Percentiles rank a stretch among this genome's conserved stretches.
phyloP scores from a whole-genome alignment of 1,284 basidiomycete genomes.

The Ustilago bromivora region DNA sequence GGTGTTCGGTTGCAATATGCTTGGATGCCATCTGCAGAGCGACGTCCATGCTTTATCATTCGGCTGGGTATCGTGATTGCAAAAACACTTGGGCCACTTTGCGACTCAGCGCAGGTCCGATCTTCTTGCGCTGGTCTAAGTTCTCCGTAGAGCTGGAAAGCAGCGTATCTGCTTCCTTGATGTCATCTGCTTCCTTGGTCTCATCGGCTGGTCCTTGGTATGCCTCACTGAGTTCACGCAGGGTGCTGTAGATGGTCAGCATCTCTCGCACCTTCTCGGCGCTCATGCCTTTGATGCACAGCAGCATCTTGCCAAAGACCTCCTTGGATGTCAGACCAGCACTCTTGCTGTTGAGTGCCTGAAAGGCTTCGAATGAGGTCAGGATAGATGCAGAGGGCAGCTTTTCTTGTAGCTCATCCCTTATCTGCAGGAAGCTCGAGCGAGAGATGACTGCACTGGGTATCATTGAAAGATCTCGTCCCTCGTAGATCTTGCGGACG shows the following conservation, averaged over 20 bases:
- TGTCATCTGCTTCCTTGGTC: slow-evolving; percentile 19
- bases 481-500: slow-evolving; percentile 70
- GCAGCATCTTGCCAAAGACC: slow-evolving; percentile 73
- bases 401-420: slow-evolving; percentile 68
- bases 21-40: not conserved
- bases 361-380: slow-evolving; percentile 72
- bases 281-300: slow-evolving; percentile 73
- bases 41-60: not conserved
- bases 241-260: slow-evolving; percentile 72
- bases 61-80: slow-evolving; percentile 24
- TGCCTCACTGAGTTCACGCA: slow-evolving; percentile 70
- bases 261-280: slow-evolving; percentile 73
- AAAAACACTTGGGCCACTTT: slow-evolving; percentile 46
- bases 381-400: slow-evolving; percentile 69
- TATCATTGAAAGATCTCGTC: slow-evolving; percentile 71
- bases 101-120: slow-evolving; percentile 47
- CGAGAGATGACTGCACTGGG: slow-evolving; percentile 71
- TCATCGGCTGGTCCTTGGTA: slow-evolving; percentile 59
- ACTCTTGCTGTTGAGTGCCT: slow-evolving; percentile 73
- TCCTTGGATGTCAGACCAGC: slow-evolving; percentile 71
- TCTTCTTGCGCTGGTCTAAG: slow-evolving; percentile 50
- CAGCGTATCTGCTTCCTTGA: slow-evolving; percentile 21
- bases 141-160: slow-evolving; percentile 31
- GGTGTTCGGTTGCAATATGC: not conserved
- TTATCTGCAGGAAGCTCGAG: slow-evolving; percentile 68